These are phyloP conservation scores for Prunella vulgaris DNA, from an alignment of 257 asterid genomes.

Conservation along the genomic window DNA sequence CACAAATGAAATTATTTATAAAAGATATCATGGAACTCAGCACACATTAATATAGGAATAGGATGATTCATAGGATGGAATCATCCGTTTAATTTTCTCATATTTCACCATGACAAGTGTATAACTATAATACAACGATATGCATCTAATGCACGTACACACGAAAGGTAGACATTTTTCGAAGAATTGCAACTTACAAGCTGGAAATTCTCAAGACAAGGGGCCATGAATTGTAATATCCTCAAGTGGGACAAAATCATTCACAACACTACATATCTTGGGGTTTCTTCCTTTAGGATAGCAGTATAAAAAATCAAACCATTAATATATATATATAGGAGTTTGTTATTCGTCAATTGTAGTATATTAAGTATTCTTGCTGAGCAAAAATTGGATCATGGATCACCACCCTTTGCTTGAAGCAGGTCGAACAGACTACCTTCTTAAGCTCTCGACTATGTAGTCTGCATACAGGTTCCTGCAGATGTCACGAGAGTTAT, in stretches of 20 bases:
- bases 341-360: slow-evolving; percentile 25
- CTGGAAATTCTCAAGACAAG: neutral
- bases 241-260: neutral
- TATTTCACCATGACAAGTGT: too few relatives aligned
- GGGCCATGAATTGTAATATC: neutral
- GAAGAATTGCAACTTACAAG: neutral
- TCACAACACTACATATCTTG: neutral
- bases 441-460: slow-evolving; percentile 74
- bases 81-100: too few relatives aligned
- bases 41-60: too few relatives aligned
- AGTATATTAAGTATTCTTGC: slow-evolving; percentile 13
- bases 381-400: slow-evolving; percentile 16
- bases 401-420: slow-evolving; percentile 10
- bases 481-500: slow-evolving; percentile 2
- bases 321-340: neutral
- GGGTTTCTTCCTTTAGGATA: neutral
- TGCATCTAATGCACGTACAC: neutral
- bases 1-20: too few relatives aligned
- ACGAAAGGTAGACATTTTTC: neutral
- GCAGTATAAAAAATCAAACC: slow-evolving; percentile 15
- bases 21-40: too few relatives aligned
- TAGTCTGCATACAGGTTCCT: slow-evolving; percentile 85
- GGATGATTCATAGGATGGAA: too few relatives aligned
- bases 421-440: slow-evolving; percentile 35
- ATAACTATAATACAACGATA: too few relatives aligned